phyloP scores from a whole-genome alignment of 441 rosid genomes.

The Dalechampia spathulata region DNA sequence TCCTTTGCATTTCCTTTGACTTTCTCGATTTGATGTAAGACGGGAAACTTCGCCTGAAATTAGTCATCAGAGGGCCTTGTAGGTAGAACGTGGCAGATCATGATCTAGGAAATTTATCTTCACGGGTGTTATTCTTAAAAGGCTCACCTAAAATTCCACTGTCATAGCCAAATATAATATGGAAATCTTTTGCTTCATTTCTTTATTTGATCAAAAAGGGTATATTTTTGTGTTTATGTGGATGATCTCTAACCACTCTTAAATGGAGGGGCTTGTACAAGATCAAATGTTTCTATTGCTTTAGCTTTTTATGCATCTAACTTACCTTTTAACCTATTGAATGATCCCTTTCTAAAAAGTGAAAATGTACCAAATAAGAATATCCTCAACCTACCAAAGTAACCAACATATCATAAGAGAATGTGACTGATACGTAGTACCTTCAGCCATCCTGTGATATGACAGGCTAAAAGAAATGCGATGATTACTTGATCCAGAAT shows the following conservation, averaged over 20 bases:
- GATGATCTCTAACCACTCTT: too few relatives aligned
- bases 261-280: too few relatives aligned
- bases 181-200: too few relatives aligned
- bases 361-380: not conserved
- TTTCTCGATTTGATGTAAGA: too few relatives aligned
- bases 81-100: not conserved
- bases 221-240: too few relatives aligned
- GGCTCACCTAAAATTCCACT: not conserved
- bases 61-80: not conserved
- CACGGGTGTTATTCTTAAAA: not conserved
- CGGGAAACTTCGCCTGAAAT: too few relatives aligned
- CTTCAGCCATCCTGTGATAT: not conserved
- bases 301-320: not conserved
- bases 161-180: too few relatives aligned
- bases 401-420: not conserved
- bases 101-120: not conserved
- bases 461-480: not conserved
- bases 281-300: too few relatives aligned
- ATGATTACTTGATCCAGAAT: not conserved
- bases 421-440: constrained; percentile 1
- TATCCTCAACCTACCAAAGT: not conserved
- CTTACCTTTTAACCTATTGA: constrained; percentile 7
- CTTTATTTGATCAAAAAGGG: too few relatives aligned
- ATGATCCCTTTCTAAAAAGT: not conserved
- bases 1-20: too few relatives aligned